These are phyloP conservation scores for Berkeleyomyces rouxiae DNA, from an alignment of 2,329 filamentous ascomycete species.

Conservation along the genomic window DNA sequence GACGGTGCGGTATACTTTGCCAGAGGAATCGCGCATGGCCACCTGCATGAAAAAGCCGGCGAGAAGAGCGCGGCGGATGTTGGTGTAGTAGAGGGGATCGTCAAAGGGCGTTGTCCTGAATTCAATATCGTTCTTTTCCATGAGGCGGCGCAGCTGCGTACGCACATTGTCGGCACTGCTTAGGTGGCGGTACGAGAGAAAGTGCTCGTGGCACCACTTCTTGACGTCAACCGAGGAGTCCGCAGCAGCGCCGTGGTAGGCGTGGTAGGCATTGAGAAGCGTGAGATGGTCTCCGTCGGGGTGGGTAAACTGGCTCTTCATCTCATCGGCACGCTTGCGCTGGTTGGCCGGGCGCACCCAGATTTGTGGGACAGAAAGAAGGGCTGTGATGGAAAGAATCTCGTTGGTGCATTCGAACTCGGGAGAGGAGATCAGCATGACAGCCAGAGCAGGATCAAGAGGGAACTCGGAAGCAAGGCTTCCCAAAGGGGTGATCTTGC, in stretches of 20 bases:
- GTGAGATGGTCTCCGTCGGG: slow-evolving; percentile 90
- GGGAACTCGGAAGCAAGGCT: slow-evolving; percentile 87
- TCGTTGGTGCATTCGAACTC: slow-evolving; percentile 99
- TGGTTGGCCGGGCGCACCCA: slow-evolving; percentile 76
- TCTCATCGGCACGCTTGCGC: slow-evolving; percentile 85
- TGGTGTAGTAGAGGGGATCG: slow-evolving; percentile 95
- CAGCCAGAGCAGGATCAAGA: slow-evolving; percentile 79
- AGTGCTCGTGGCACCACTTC: slow-evolving; percentile 95
- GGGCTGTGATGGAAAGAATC: slow-evolving; percentile 82
- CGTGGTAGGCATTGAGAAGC: slow-evolving; percentile 93
- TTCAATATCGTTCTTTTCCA: slow-evolving; percentile 81
- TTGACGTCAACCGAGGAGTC: slow-evolving; percentile 53
- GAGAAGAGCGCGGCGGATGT: slow-evolving; percentile 83
- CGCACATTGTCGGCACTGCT: slow-evolving; percentile 91
- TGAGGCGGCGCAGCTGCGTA: slow-evolving; percentile 79
- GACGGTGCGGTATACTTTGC: slow-evolving; percentile 86
- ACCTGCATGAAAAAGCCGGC: slow-evolving; percentile 99
- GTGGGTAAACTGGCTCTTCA: slow-evolving; percentile 89
- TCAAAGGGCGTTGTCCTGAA: slow-evolving; percentile 79
- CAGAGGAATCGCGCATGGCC: slow-evolving; percentile 75
- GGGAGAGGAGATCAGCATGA: slow-evolving; percentile 94
- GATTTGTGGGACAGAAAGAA: slow-evolving; percentile 86
- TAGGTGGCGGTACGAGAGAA: slow-evolving; percentile 74
- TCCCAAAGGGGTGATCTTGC: slow-evolving; percentile 74
- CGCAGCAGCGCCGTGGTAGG: slow-evolving; percentile 58